phyloP scores from a whole-genome alignment of 1,284 basidiomycete species.

The Cutaneotrichosporon sp. region DNA sequence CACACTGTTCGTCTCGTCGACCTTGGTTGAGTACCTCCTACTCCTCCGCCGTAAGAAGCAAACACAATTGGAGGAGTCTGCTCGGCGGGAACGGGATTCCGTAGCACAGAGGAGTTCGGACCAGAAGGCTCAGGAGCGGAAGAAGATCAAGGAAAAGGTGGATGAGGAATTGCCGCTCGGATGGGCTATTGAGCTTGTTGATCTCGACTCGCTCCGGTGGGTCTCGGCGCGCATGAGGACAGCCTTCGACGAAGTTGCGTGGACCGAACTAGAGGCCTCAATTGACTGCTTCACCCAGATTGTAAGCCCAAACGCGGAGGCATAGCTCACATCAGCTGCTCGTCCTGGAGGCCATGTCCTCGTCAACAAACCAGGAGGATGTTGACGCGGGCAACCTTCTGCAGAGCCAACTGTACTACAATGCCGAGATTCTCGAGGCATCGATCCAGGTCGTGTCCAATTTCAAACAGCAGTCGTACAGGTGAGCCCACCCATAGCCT shows the following conservation, averaged over 20 bases:
- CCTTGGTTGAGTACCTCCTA: conserved; percentile 87
- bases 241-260: conserved; percentile 80
- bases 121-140: conserved; percentile 14
- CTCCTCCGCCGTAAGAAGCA: conserved; percentile 45
- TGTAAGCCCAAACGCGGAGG: conserved; percentile 38
- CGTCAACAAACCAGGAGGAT: conserved; percentile 60
- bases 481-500: conserved; percentile 38
- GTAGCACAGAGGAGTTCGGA: neutral
- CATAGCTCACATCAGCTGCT: conserved; percentile 58
- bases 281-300: conserved; percentile 88
- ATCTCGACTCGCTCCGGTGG: conserved; percentile 82
- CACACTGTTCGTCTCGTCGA: conserved; percentile 75
- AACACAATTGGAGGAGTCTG: neutral
- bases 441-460: conserved; percentile 69
- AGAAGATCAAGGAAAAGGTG: conserved; percentile 41
- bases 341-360: conserved; percentile 68
- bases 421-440: conserved; percentile 85
- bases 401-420: conserved; percentile 87
- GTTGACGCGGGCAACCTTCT: conserved; percentile 73
- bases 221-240: conserved; percentile 81
- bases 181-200: conserved; percentile 75
- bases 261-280: conserved; percentile 92
- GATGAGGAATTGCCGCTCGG: conserved; percentile 61
- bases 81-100: conserved; percentile 13
- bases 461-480: conserved; percentile 64